A percentile compares a stretch with the other conserved stretches of the same genome.
phyloP scores from a whole-genome alignment of 495 filamentous ascomycete genomes.

The Delitschia confertaspora region DNA sequence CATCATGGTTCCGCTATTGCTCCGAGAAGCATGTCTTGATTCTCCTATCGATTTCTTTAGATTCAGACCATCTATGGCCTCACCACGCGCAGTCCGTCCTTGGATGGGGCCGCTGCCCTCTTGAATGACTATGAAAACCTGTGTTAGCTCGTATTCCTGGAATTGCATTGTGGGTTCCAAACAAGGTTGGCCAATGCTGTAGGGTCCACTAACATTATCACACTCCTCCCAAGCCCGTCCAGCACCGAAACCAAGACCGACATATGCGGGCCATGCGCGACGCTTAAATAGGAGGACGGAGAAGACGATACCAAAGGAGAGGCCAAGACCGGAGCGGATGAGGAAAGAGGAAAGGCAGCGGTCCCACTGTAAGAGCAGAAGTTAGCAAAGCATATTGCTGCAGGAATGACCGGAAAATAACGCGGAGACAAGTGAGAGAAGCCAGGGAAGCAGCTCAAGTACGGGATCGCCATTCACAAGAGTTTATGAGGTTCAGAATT shows the following conservation, averaged over 20 bases:
- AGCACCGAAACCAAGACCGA: conserved; percentile 88
- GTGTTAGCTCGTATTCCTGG: background rate
- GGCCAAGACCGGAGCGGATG: conserved; percentile 86
- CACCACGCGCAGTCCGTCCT: conserved; percentile 28
- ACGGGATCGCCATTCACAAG: too few relatives aligned
- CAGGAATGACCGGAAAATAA: background rate
- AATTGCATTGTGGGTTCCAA: background rate
- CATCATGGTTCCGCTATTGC: background rate
- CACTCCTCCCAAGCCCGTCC: conserved; percentile 95
- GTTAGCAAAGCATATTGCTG: conserved; percentile 12
- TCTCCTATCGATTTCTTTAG: background rate
- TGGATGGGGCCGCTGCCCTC: conserved; percentile 22
- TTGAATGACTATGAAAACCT: conserved; percentile 32
- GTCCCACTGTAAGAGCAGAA: conserved; percentile 64
- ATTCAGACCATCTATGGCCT: conserved; percentile 17
- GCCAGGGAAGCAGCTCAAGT: background rate
- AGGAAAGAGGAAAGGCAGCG: conserved; percentile 92
- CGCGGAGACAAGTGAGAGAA: background rate
- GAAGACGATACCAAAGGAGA: conserved; percentile 95
- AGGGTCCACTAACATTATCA: conserved; percentile 40
- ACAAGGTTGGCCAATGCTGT: background rate
- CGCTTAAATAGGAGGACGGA: conserved; percentile 96
- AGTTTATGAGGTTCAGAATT: too few relatives aligned
- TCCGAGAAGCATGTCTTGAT: background rate
- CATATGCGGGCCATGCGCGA: conserved; percentile 88